Conservation (phyloP, 495 filamentous ascomycete genomes). For the Letharia lupina region DNA sequence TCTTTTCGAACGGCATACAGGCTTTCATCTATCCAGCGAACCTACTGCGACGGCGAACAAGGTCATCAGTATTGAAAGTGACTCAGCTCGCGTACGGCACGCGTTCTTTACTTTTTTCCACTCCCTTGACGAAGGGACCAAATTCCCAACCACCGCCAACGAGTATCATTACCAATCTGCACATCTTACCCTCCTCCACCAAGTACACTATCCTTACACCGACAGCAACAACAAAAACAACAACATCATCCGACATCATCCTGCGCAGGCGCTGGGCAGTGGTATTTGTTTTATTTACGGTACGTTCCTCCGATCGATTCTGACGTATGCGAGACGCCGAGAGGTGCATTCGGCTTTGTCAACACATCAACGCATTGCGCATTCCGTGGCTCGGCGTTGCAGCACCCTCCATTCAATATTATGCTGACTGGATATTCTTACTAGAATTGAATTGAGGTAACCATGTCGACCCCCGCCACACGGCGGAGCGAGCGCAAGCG, state of each 20-base stretch:
- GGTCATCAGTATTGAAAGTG: background rate
- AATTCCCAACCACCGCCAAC: constrained; percentile 17
- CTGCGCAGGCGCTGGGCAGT: background rate
- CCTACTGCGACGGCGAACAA: background rate
- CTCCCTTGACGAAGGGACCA: constrained; percentile 15
- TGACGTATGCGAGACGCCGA: constrained; percentile 21
- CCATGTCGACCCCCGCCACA: constrained; percentile 19
- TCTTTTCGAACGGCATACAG: background rate
- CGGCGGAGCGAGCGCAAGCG: constrained; percentile 26
- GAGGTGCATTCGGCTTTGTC: constrained; percentile 7
- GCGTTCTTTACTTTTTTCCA: constrained; percentile 23
- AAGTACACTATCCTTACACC: background rate
- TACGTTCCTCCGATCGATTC: constrained; percentile 19
- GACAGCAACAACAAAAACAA: too few species aligned
- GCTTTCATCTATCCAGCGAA: background rate
- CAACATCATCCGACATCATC: constrained; percentile 4
- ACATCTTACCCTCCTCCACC: constrained; percentile 5
- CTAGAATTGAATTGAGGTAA: constrained; percentile 4
- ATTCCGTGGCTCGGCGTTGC: background rate
- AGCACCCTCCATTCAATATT: background rate
- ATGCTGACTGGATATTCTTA: background rate
- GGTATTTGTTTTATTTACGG: constrained; percentile 17
- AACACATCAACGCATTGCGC: constrained; percentile 8
- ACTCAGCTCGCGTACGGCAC: constrained; percentile 19
- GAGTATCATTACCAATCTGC: background rate